Percentiles rank a stretch among this genome's conserved stretches.
Conservation (phyloP, 371 early-diverging fungal species). For the Circinella minor region DNA sequence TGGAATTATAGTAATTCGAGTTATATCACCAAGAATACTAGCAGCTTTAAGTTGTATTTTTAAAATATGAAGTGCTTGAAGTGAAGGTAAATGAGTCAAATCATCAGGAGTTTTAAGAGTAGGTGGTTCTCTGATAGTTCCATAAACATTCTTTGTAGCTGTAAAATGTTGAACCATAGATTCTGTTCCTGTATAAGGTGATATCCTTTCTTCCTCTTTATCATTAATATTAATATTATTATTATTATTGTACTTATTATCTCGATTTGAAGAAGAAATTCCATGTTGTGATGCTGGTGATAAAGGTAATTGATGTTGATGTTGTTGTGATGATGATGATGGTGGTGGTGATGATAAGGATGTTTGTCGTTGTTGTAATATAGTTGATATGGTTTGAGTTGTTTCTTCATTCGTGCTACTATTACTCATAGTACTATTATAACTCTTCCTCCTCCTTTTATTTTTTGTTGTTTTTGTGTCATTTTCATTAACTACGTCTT, state of each 20-base stretch:
- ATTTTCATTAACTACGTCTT: neutral
- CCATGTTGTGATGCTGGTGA: neutral
- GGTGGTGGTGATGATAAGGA: neutral
- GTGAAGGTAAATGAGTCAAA: slow-evolving; percentile 34
- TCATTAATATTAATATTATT: neutral
- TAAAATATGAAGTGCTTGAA: slow-evolving; percentile 46
- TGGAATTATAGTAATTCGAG: slow-evolving; percentile 25
- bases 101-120: slow-evolving; percentile 35
- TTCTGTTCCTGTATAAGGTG: slow-evolving; percentile 17
- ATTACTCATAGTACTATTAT: neutral
- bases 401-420: neutral
- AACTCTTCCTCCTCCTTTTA: neutral
- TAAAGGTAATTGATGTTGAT: neutral
- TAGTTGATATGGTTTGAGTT: neutral
- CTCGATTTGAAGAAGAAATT: neutral
- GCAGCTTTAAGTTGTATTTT: slow-evolving; percentile 41
- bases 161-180: slow-evolving; percentile 23
- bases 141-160: slow-evolving; percentile 28
- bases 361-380: neutral
- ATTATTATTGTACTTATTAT: neutral
- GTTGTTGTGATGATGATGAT: neutral
- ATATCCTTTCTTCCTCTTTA: neutral
- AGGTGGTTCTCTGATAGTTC: slow-evolving; percentile 32
- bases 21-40: slow-evolving; percentile 32
- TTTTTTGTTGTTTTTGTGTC: neutral